A percentile compares a stretch with the other conserved stretches of the same genome.
Evolutionary conservation across 78 protist genomes (phyloP).

Genomic region (Dictyostelium firmibasis): DNA sequence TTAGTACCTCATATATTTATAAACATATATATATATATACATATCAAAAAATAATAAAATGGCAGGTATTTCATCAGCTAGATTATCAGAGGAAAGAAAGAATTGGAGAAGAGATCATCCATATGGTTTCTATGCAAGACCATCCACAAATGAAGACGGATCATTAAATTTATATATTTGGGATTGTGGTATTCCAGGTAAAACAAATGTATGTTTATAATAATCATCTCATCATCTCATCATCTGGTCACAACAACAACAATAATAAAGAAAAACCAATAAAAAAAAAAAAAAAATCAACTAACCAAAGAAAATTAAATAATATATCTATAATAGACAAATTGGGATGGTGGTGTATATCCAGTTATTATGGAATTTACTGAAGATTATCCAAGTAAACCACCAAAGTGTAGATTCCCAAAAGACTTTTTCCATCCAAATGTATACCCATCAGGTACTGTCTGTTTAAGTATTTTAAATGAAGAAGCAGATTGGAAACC

Average conservation of each 20-base stretch:
- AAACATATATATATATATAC: not conserved
- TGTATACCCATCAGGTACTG: constrained; percentile 97
- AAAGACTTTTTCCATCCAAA: constrained; percentile 87
- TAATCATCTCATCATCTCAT: not conserved
- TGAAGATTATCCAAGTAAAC: constrained; percentile 96
- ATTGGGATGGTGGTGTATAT: constrained; percentile 97
- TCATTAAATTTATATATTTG: constrained; percentile 83
- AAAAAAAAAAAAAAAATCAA: no score
- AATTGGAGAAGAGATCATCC: constrained; percentile 96
- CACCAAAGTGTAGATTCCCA: constrained; percentile 95
- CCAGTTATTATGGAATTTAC: constrained; percentile 90
- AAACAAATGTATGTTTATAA: constrained; percentile 75
- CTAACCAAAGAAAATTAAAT: not conserved
- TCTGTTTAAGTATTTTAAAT: constrained; percentile 96
- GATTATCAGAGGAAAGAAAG: constrained; percentile 94
- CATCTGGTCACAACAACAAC: no score
- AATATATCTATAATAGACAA: constrained; percentile 38
- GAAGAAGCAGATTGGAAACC: constrained; percentile 98
- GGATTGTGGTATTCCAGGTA: constrained; percentile 96
- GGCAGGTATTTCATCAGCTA: constrained; percentile 86
- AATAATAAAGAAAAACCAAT: no score
- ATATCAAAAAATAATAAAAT: no score
- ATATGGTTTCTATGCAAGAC: constrained; percentile 85
- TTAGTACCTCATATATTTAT: not conserved
- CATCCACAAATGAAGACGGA: constrained; percentile 81